Conservation (phyloP, 2,329 filamentous ascomycete species). For the Aaosphaeria arxii region DNA sequence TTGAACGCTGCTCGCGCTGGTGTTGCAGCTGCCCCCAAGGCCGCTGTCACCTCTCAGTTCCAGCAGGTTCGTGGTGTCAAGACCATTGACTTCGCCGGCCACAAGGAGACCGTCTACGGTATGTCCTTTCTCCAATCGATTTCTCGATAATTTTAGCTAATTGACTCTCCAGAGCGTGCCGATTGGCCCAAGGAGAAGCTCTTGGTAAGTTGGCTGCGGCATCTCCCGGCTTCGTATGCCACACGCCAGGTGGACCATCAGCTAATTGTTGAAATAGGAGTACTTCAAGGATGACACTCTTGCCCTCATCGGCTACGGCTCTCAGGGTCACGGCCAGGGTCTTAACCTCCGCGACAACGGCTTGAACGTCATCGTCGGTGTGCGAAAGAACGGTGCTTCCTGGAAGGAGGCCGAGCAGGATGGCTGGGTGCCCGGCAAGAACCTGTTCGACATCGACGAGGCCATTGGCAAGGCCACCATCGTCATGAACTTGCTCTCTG, state of each 20-base stretch:
- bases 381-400: slow-evolving; percentile 95
- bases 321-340: slow-evolving; percentile 97
- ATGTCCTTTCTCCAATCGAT: slow-evolving; percentile 35
- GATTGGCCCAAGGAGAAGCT: slow-evolving; percentile 99
- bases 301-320: slow-evolving; percentile 97
- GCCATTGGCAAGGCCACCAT: slow-evolving; percentile 91
- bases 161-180: slow-evolving; percentile 68
- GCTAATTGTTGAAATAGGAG: slow-evolving; percentile 57
- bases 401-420: slow-evolving; percentile 98
- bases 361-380: slow-evolving; percentile 97
- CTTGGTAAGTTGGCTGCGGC: slow-evolving; percentile 62
- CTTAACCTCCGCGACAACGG: slow-evolving; percentile 99
- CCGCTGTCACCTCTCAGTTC: slow-evolving; percentile 47
- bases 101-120: slow-evolving; percentile 94
- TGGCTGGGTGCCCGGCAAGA: slow-evolving; percentile 97
- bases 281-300: slow-evolving; percentile 99
- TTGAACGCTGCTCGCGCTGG: slow-evolving; percentile 50
- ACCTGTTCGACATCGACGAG: slow-evolving; percentile 97
- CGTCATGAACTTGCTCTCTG: slow-evolving; percentile 98
- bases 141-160: slow-evolving; percentile 13
- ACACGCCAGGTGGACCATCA: slow-evolving; percentile 5
- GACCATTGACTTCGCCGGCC: slow-evolving; percentile 97
- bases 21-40: slow-evolving; percentile 45
- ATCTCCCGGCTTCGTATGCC: slow-evolving; percentile 8
- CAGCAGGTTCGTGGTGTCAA: slow-evolving; percentile 85